These are phyloP conservation scores for Chlorella vulgaris DNA, from an alignment of 139 green algal species.

Conservation along the genomic window DNA sequence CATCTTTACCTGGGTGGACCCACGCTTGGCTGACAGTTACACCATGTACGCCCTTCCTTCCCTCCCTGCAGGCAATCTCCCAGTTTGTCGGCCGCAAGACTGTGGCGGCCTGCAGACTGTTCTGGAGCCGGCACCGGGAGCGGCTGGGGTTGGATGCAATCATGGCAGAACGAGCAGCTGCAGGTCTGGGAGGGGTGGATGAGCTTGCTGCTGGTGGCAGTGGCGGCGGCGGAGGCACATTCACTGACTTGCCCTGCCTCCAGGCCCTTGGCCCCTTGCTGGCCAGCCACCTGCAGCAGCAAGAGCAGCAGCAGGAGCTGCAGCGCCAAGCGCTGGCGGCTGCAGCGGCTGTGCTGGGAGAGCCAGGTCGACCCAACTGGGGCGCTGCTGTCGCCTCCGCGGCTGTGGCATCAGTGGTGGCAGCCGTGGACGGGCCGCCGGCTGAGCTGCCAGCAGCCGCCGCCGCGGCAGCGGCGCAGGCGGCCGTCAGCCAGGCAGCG, in stretches of 20 bases:
- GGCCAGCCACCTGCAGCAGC: constrained; percentile 9
- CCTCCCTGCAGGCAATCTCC: constrained; percentile 48
- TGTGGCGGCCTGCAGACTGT: constrained; percentile 54
- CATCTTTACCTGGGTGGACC: too few species aligned
- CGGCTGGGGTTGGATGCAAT: constrained; percentile 61
- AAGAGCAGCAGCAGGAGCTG: background rate
- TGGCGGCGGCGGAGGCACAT: background rate
- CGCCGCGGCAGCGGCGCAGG: background rate
- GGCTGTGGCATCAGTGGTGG: background rate
- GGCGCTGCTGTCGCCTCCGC: background rate
- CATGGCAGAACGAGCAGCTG: constrained; percentile 33
- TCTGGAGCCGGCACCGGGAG: constrained; percentile 60
- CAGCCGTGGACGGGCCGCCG: background rate
- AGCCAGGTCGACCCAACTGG: background rate
- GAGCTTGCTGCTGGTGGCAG: background rate
- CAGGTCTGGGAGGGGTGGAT: constrained; percentile 24
- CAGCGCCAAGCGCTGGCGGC: background rate
- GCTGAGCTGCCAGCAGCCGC: background rate
- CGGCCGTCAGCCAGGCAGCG: background rate
- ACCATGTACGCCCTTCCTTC: background rate
- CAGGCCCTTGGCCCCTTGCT: constrained; percentile 10
- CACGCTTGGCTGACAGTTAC: too few species aligned
- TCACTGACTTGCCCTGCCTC: constrained; percentile 5
- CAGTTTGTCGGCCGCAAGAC: constrained; percentile 50
- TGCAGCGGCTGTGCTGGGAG: background rate